A percentile compares a stretch with the other conserved stretches of the same genome.
These are phyloP conservation scores for Teunomyces gatunensis DNA, from an alignment of 805 yeast species.

Conservation along the genomic window DNA sequence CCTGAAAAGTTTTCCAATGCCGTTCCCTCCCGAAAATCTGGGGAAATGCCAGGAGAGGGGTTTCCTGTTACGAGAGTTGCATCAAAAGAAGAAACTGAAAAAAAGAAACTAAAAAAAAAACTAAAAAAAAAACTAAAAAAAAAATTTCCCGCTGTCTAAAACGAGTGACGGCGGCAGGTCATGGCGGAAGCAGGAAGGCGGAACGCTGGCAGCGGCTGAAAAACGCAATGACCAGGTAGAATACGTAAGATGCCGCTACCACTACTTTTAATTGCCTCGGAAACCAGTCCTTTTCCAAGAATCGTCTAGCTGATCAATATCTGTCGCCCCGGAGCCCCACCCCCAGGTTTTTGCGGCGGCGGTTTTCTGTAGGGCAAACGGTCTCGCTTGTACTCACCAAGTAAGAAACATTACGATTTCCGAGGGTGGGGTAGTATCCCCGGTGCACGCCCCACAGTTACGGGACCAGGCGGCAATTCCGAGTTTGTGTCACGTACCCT, in stretches of 20 bases:
- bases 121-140: neutral
- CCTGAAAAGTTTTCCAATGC: neutral
- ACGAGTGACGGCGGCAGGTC: neutral
- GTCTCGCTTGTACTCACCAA: slow-evolving; percentile 5
- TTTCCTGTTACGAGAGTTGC: neutral
- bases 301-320: too few relatives aligned
- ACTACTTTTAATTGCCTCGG: neutral
- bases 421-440: slow-evolving; percentile 1
- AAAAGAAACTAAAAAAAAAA: neutral
- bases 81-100: neutral
- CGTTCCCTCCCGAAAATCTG: slow-evolving; percentile 6
- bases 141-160: neutral
- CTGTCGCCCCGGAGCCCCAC: neutral
- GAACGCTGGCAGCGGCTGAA: neutral
- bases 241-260: neutral
- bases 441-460: neutral
- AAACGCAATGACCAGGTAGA: neutral
- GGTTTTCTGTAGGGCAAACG: neutral
- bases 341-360: neutral
- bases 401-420: neutral
- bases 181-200: neutral
- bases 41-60: slow-evolving; percentile 3
- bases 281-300: too few relatives aligned
- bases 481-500: neutral
- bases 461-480: slow-evolving; percentile 1